Evolutionary conservation across 1,139 yeast species (phyloP), one percentile per base, ranked within the genome.

Genomic region (Meyerozyma athensensis): DNA sequence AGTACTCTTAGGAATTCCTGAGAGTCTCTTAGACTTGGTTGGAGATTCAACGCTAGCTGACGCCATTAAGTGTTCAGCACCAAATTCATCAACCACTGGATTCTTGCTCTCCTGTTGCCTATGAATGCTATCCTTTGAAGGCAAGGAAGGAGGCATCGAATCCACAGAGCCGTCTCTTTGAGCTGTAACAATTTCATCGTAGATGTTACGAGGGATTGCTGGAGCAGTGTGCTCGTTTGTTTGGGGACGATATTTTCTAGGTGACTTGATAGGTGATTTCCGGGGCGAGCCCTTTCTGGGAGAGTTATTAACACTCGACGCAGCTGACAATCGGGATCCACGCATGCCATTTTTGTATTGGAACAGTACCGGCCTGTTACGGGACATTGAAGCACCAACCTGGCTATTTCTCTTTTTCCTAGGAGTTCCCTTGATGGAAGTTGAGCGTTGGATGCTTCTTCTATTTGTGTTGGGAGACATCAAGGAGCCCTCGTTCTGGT

Each of bases 321-420:
- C 34, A 55, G 56, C 23, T 52, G 46, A 23, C n/a, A 37, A 21
- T 17, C 40, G 32, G 18, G 36, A 39, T 33, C 9, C 28, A 10
- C 36, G 35, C 9, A 23, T 33, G 5, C 46, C 48, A 32, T 41
- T 40, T 16, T 47, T 44, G 49, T 51, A 34, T 35, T 74, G 78
- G 53, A 77, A 77, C 23, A 80, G 75, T 3, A 78, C 75, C 2
- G 84, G 77, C 44, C 80, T 66, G 50, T 68, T 72, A 48, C 72
- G 72, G 21, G 80, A 64, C 18, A 76, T 72, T 3, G 81, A 66
- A 4, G 72, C 84, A 45, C 76, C 69, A 19, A 77, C 72, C 39
- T 68, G 65, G 23, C 81, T 72, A 3, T 63, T 55, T 54, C 81
- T 67, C 48, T 67, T 76, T 33, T 58, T 50, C 46, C 58, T 49